A percentile compares a stretch with the other conserved stretches of the same genome.
Conservation (phyloP, 148 eudicot genomes). For the Suaeda aralocaspica region DNA sequence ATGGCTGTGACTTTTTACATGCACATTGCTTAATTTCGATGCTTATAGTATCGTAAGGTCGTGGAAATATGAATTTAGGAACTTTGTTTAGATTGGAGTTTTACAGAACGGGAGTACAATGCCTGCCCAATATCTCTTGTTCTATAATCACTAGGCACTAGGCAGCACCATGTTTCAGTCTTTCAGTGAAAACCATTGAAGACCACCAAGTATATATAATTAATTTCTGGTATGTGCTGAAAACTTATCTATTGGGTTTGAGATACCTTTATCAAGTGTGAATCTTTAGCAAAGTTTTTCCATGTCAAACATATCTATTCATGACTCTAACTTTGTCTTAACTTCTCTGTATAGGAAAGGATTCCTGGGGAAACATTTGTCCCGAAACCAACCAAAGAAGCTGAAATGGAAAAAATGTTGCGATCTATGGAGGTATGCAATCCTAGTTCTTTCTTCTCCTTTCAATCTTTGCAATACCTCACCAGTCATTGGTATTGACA, state of each 20-base stretch:
- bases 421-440: constrained; percentile 76
- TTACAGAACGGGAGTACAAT: background rate
- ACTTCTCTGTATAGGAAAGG: constrained; percentile 73
- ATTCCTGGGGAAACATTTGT: constrained; percentile 79
- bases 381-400: constrained; percentile 78
- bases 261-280: no score
- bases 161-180: background rate
- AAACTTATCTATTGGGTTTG: no score
- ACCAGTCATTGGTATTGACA: background rate
- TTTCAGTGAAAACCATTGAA: no score
- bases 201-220: background rate
- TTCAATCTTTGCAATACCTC: background rate
- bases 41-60: no score
- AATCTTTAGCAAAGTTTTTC: no score
- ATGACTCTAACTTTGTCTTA: no score
- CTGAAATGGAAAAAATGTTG: constrained; percentile 89
- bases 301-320: no score
- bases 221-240: no score
- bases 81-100: background rate
- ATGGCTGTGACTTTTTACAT: no score
- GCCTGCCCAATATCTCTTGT: background rate
- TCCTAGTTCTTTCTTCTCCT: background rate
- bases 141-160: background rate
- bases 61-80: background rate
- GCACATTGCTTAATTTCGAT: no score